phyloP scores from a whole-genome alignment of 2,329 filamentous ascomycete species.

The Alternaria atra region DNA sequence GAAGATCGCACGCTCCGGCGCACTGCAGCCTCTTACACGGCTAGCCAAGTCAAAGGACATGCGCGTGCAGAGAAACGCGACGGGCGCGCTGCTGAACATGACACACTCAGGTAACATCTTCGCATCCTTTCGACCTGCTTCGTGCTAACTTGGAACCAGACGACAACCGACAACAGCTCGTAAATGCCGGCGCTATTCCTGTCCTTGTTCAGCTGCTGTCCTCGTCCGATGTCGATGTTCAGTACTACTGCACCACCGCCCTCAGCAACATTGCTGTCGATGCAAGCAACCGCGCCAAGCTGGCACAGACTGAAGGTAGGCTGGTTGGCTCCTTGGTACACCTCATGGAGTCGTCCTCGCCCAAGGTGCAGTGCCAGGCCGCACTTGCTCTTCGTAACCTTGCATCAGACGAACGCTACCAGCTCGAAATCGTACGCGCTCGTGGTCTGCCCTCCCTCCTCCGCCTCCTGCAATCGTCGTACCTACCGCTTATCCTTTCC shows the following conservation, averaged over 20 bases:
- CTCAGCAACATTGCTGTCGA: constrained; percentile 99
- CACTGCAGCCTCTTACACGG: constrained; percentile 86
- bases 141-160: constrained; percentile 63
- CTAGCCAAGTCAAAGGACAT: constrained; percentile 98
- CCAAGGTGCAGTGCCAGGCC: constrained; percentile 96
- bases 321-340: constrained; percentile 94
- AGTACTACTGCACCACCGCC: constrained; percentile 99
- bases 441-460: constrained; percentile 86
- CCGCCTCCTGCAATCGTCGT: constrained; percentile 90
- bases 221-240: constrained; percentile 93
- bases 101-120: constrained; percentile 84
- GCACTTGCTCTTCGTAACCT: constrained; percentile 92
- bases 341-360: constrained; percentile 93
- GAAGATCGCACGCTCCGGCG: constrained; percentile 95
- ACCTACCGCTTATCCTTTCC: constrained; percentile 93
- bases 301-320: constrained; percentile 88
- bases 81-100: constrained; percentile 96
- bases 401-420: constrained; percentile 97
- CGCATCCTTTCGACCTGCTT: background rate
- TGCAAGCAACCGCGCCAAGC: constrained; percentile 84
- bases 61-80: constrained; percentile 97
- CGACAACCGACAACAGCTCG: constrained; percentile 96
- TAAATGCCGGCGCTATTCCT: constrained; percentile 96
- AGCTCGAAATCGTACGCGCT: constrained; percentile 93
- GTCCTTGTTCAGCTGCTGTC: constrained; percentile 94